Base-by-base conservation (phyloP, 2,329 filamentous ascomycete species). In the Botrytis byssoidea region DNA sequence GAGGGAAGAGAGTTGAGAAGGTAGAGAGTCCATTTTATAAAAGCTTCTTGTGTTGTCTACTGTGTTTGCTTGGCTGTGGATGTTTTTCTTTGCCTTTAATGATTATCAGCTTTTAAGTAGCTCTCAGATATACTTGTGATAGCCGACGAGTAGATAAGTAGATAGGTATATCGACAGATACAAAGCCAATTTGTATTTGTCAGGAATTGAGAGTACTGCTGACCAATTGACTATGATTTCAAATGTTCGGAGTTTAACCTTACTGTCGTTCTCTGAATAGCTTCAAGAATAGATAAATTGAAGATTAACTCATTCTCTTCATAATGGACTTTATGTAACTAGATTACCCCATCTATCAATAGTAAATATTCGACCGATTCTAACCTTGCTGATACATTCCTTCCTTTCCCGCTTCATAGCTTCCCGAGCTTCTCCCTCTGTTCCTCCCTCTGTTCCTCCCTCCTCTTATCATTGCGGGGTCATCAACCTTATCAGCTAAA, bases 391-490 rank as follows among this genome's bases (percentile, higher is more conserved):
- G 3, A 2, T 40, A 64, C 16, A 6, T 64, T 25, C 60, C 60
- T n/a, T 63, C 20, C 9, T 3, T 66, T 25, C 63, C 63, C n/a
- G 29, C 8, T 22, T 20, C 12, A 8, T 10, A 48, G 29, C 44
- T 66, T 66, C 64, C 40, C 64, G 29, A 48, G 29, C 44, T 48
- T 48, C 29, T 29, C 29, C 44, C 29, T 57, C 42, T 1, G 20
- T 48, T 6, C 20, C 20, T 48, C n/a, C 40, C 40, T 44, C n/a
- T n/a, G n/a, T n/a, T n/a, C n/a, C n/a, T n/a, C n/a, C n/a, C n/a
- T n/a, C n/a, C 16, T 29, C 44, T 48, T 66, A 66, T 66, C 64
- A 29, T 9, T n/a, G 64, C 64, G 64, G 64, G 44, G 64, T 67
- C 32, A 66, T 67, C 44, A 51, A 20, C 20, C 64, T 51, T 67